These are phyloP conservation scores for Meira miltonrushii DNA, from an alignment of 1,284 basidiomycete species.

Conservation along the genomic window DNA sequence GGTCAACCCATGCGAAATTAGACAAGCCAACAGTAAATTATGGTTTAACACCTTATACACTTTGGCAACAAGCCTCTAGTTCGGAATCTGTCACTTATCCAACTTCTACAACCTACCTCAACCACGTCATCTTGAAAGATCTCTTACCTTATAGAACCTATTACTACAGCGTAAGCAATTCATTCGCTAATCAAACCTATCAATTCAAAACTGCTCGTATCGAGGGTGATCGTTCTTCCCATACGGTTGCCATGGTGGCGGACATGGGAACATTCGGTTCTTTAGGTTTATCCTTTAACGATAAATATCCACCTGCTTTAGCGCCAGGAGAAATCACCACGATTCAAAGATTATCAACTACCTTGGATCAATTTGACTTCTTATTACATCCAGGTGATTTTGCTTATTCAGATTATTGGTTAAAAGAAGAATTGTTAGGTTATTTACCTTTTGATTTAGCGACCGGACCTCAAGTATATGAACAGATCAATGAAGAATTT, in stretches of 20 bases:
- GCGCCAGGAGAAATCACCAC: conserved; percentile 29
- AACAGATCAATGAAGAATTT: conserved; percentile 51
- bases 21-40: conserved; percentile 2
- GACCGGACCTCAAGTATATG: conserved; percentile 24
- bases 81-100: neutral
- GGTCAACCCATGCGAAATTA: conserved; percentile 2
- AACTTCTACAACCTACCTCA: neutral
- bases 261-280: conserved; percentile 54
- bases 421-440: conserved; percentile 34
- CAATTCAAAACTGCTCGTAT: conserved; percentile 22
- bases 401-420: conserved; percentile 53
- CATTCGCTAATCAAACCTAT: neutral
- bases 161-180: neutral
- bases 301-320: conserved; percentile 27
- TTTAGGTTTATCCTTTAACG: conserved; percentile 42
- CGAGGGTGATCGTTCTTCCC: conserved; percentile 23
- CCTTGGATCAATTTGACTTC: conserved; percentile 8
- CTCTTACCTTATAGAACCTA: neutral
- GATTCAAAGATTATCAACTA: conserved; percentile 10
- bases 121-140: neutral
- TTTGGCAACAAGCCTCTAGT: neutral
- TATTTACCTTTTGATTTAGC: conserved; percentile 2
- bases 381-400: conserved; percentile 35
- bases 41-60: neutral
- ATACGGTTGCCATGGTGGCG: conserved; percentile 44